Conservation (phyloP, 805 yeast genomes). For the Brettanomyces sp. region DNA sequence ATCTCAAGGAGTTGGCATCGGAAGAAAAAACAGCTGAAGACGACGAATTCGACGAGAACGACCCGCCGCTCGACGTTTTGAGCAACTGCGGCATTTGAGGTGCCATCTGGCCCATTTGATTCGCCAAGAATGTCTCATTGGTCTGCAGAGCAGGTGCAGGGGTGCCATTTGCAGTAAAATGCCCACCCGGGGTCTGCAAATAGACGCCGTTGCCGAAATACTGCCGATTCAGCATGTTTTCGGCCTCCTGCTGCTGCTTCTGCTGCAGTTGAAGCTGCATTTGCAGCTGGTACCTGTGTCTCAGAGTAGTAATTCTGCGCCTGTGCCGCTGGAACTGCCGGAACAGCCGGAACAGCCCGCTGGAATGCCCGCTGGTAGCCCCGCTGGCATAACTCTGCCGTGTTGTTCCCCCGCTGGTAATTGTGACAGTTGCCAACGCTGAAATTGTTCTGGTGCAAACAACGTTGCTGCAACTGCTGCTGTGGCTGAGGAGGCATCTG, state of each 20-base stretch:
- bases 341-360: too few species aligned
- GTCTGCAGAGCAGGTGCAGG: too few species aligned
- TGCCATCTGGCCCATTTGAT: too few species aligned
- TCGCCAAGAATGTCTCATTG: too few species aligned
- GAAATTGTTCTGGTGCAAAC: neutral
- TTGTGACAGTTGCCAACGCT: neutral
- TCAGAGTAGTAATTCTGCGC: neutral
- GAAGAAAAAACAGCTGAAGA: neutral
- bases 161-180: too few species aligned
- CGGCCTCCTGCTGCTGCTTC: slow-evolving; percentile 9
- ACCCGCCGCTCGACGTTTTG: neutral
- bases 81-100: neutral
- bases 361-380: too few species aligned
- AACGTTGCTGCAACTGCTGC: neutral
- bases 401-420: too few species aligned
- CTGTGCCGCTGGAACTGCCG: too few species aligned
- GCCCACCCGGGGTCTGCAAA: too few species aligned
- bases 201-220: too few species aligned
- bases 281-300: slow-evolving; percentile 4
- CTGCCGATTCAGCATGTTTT: slow-evolving; percentile 8
- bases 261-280: slow-evolving; percentile 7
- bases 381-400: too few species aligned
- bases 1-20: neutral
- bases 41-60: neutral
- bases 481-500: slow-evolving; percentile 1